These are phyloP conservation scores for Trypanosoma platydactyli DNA, from an alignment of 208 protist genomes.

Conservation along the genomic window DNA sequence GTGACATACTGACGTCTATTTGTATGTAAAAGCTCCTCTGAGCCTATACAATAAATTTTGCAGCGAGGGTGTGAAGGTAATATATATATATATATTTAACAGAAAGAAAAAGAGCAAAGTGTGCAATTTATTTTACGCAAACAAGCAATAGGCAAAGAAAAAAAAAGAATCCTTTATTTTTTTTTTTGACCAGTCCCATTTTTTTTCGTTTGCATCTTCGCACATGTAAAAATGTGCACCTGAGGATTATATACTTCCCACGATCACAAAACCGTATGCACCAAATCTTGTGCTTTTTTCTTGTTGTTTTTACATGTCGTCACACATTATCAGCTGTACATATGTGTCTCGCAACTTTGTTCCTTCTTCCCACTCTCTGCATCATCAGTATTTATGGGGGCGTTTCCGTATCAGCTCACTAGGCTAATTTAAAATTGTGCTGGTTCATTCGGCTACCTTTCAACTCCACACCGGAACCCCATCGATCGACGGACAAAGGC, in stretches of 20 bases:
- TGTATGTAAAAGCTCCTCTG: slow-evolving; percentile 1
- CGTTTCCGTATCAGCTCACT: slow-evolving; percentile 1
- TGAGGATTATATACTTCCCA: slow-evolving; percentile 2
- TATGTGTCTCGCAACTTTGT: slow-evolving; percentile 8
- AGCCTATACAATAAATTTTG: neutral
- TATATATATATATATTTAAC: slow-evolving; percentile 8
- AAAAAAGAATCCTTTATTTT: neutral
- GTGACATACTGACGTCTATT: neutral
- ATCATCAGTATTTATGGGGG: neutral
- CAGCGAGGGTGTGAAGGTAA: neutral
- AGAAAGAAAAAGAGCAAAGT: slow-evolving; percentile 1
- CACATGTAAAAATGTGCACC: neutral
- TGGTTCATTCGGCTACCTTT: slow-evolving; percentile 61
- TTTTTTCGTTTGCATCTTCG: neutral
- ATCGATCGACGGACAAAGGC: slow-evolving; percentile 44
- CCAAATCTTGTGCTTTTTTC: no score
- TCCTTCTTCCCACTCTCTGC: neutral
- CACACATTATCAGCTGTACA: slow-evolving; percentile 13
- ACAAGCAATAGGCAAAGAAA: neutral
- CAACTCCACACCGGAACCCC: slow-evolving; percentile 52
- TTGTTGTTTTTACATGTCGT: no score
- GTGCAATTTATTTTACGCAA: neutral
- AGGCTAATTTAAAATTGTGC: slow-evolving; percentile 77
- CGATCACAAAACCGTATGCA: no score
- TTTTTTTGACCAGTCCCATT: neutral